Conservation (phyloP, 805 yeast species). For the Isabelozyma rhagii region DNA sequence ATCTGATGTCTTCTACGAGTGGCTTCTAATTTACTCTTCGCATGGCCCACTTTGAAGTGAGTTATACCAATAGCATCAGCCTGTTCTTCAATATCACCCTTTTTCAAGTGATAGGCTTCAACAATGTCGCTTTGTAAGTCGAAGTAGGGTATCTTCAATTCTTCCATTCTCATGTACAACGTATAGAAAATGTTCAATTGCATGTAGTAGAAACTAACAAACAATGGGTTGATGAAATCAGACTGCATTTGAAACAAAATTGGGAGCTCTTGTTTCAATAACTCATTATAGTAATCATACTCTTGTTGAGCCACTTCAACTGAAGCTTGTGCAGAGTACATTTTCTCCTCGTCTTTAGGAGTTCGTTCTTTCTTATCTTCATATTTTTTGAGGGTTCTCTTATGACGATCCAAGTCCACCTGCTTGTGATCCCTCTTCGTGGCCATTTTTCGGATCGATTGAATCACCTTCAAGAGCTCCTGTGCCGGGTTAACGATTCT, state of each 20-base stretch:
- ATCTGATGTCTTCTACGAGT: constrained; percentile 71
- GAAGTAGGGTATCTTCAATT: constrained; percentile 94
- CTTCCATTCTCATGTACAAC: constrained; percentile 85
- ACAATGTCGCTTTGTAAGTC: constrained; percentile 81
- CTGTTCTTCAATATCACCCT: constrained; percentile 88
- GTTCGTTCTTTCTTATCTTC: constrained; percentile 82
- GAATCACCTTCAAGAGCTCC: constrained; percentile 79
- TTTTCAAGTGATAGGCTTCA: constrained; percentile 73
- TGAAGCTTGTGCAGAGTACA: constrained; percentile 87
- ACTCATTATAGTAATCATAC: constrained; percentile 91
- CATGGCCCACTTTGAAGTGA: constrained; percentile 86
- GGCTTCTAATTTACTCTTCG: constrained; percentile 77
- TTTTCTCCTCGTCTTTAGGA: constrained; percentile 85
- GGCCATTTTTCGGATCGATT: constrained; percentile 86
- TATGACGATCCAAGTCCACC: constrained; percentile 86
- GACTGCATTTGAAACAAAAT: constrained; percentile 82
- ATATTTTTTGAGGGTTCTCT: constrained; percentile 62
- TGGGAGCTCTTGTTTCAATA: constrained; percentile 90
- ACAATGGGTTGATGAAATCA: constrained; percentile 88
- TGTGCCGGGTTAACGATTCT: constrained; percentile 90
- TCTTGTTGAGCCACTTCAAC: constrained; percentile 91
- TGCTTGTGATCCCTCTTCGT: constrained; percentile 94
- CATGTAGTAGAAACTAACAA: constrained; percentile 94
- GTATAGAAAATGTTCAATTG: constrained; percentile 96
- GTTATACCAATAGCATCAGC: constrained; percentile 88